Evolutionary conservation across 129 eudicot species (phyloP), one percentile per base, ranked within the genome.

Genomic region (Arctium minus): DNA sequence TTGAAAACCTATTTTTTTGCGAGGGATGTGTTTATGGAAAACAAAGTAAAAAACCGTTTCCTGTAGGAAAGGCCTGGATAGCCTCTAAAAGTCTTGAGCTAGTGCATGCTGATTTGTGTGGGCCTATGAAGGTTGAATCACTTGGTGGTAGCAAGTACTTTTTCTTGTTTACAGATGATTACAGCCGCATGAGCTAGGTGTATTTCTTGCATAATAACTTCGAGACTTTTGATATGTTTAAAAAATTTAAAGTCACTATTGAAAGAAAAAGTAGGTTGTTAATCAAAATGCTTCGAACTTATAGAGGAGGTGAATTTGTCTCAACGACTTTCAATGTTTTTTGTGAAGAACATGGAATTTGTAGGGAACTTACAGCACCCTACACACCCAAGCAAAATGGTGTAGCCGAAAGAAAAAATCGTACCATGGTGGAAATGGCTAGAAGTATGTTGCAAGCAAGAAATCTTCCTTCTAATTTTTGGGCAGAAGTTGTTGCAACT

Each of bases 1-100:
- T 85, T 38, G 44, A 29, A 0, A 35, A 10, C 18, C 62, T 78
- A 67, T 62, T 5, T 32, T 85, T 85, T 12, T 85, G 84, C 75
- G 85, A 85, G 35, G 81, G 77, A 2, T 80, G 85, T 79, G 80
- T 84, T 37, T 84, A 84, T 73, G 84, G 84, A 39, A 84, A 84
- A 62, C 84, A 84, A 53, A 42, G 50, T 8, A 42, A 8, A 42
- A 42, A 42, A 8, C 2, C 50, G 3, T 42, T 42, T 42, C 50
- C 50, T 8, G 50, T 42, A 8, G 50, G 50, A 42, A 42, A 8
- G 50, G 50, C 50, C 9, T 42, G 50, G 50, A 42, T 2, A 42
- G 13, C 50, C 13, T 42, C 50, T 42, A 42, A 42, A 42, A 42
- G 50, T 42, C 50, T 42, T 42, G 50, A 42, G 50, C 50, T 42